Evolutionary conservation across 1,284 basidiomycete genomes (phyloP), one percentile per base, ranked within the genome.

Genomic region (Cutaneotrichosporon cavernicola): DNA sequence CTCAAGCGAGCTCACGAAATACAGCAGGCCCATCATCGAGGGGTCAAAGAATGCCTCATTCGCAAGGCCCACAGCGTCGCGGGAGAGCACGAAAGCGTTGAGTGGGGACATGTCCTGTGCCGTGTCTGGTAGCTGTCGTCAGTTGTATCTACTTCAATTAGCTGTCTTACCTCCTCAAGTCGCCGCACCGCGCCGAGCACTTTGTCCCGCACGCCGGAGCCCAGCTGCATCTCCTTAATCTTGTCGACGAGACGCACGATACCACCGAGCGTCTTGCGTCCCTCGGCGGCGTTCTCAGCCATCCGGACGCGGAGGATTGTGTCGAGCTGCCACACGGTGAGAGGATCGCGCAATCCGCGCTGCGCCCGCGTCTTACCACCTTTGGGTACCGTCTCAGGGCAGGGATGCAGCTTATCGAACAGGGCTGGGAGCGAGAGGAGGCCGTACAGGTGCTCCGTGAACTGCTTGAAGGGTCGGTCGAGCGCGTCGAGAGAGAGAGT

Each of bases 11-110:
- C 60, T 46, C 16, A 83, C 82, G 80, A 99, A 99, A 79, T 99
- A 99, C 30, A 99, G 84, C 73, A 97, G 80, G 7, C 91, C 94
- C 70, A 99, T 83, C 95, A 99, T 98, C 40, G 88, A 89, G 0
- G 95, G 97, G 77, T 94, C 92, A 82, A 97, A 99, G 83, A 98
- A 99, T 0, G 97, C 97, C 49, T 88, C 85, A 16, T 92, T 95
- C 3, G 94, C 87, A 43, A 90, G 83, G 0, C 82, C 84, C 38
- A 89, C 81, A 0, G 94, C 92, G 65, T 84, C 79, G 8, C 86
- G 84, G 1, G 91, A 90, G 69, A 87, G 83, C 50, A 81, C 76
- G 52, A 94, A 84, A 0, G 86, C 67, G 8, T 67, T 26, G 16
- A 66, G 62, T 1, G 63, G 63, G 13, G 60, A 56, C 31, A 14